Percentiles rank a stretch among this genome's conserved stretches.
phyloP scores from a whole-genome alignment of 805 yeast species.

The Sugiyamaella boreocaroliniensis region DNA sequence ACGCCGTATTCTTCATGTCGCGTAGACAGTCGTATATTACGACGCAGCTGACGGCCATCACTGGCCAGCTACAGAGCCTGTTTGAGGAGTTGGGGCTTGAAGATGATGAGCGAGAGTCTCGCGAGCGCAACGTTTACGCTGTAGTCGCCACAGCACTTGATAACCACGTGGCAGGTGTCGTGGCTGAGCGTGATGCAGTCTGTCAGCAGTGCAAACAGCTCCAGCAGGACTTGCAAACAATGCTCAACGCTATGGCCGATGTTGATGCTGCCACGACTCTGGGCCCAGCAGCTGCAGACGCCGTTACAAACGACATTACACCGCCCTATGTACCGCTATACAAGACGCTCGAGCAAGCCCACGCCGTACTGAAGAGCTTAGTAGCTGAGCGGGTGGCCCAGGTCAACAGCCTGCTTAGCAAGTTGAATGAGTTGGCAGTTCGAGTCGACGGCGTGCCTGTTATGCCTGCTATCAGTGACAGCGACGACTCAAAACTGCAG shows the following conservation, averaged over 20 bases:
- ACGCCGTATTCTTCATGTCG: background rate
- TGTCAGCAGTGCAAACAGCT: slow-evolving; percentile 18
- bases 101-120: slow-evolving; percentile 17
- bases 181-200: slow-evolving; percentile 24
- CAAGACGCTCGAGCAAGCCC: slow-evolving; percentile 14
- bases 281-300: slow-evolving; percentile 10
- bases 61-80: slow-evolving; percentile 23
- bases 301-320: slow-evolving; percentile 10
- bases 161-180: slow-evolving; percentile 23
- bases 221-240: slow-evolving; percentile 16
- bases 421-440: slow-evolving; percentile 14
- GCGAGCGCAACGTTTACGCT: slow-evolving; percentile 24
- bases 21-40: slow-evolving; percentile 21
- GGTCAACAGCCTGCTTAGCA: slow-evolving; percentile 14
- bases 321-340: slow-evolving; percentile 18
- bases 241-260: slow-evolving; percentile 21
- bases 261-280: slow-evolving; percentile 11
- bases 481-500: slow-evolving; percentile 9
- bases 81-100: slow-evolving; percentile 23
- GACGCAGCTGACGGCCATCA: slow-evolving; percentile 23
- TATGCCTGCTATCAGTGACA: slow-evolving; percentile 8
- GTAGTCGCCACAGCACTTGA: slow-evolving; percentile 25
- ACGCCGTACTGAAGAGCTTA: slow-evolving; percentile 14
- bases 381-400: slow-evolving; percentile 20
- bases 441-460: slow-evolving; percentile 22